Conservation (phyloP, 805 yeast species). For the Zygotorulaspora danielsina region DNA sequence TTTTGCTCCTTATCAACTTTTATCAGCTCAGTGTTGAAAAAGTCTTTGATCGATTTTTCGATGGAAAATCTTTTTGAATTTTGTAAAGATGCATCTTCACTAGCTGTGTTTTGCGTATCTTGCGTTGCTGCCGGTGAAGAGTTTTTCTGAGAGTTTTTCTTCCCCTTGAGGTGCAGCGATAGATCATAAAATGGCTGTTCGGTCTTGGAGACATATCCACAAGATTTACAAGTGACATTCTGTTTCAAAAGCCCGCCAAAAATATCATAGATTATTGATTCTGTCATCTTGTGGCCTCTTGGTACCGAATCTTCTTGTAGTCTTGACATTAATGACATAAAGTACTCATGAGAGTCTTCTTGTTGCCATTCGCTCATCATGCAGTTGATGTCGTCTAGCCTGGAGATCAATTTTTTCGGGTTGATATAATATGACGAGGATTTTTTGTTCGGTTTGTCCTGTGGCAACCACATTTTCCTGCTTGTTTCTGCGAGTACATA, state of each 20-base stretch:
- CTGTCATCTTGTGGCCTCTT: slow-evolving; percentile 74
- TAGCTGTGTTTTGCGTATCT: slow-evolving; percentile 29
- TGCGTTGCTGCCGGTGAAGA: background rate
- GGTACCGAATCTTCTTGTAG: slow-evolving; percentile 93
- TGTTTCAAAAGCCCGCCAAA: slow-evolving; percentile 90
- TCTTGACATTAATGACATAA: slow-evolving; percentile 83
- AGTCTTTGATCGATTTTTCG: slow-evolving; percentile 71
- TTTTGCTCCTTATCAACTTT: slow-evolving; percentile 64
- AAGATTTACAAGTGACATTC: slow-evolving; percentile 73
- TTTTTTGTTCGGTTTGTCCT: slow-evolving; percentile 36
- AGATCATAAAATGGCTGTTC: slow-evolving; percentile 92
- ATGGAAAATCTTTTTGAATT: slow-evolving; percentile 53
- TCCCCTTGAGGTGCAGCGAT: slow-evolving; percentile 67
- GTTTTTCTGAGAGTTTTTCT: slow-evolving; percentile 35
- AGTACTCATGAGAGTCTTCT: slow-evolving; percentile 96
- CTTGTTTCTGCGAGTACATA: slow-evolving; percentile 64
- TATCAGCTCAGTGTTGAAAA: slow-evolving; percentile 77
- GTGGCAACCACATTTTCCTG: slow-evolving; percentile 63
- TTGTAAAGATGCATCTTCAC: background rate
- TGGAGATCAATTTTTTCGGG: slow-evolving; percentile 67
- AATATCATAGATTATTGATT: slow-evolving; percentile 82
- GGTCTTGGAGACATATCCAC: slow-evolving; percentile 80
- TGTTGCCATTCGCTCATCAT: slow-evolving; percentile 98
- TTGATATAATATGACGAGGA: slow-evolving; percentile 46
- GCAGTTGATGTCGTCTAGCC: slow-evolving; percentile 81